phyloP scores from a whole-genome alignment of 148 eudicot genomes.

The Silene latifolia region DNA sequence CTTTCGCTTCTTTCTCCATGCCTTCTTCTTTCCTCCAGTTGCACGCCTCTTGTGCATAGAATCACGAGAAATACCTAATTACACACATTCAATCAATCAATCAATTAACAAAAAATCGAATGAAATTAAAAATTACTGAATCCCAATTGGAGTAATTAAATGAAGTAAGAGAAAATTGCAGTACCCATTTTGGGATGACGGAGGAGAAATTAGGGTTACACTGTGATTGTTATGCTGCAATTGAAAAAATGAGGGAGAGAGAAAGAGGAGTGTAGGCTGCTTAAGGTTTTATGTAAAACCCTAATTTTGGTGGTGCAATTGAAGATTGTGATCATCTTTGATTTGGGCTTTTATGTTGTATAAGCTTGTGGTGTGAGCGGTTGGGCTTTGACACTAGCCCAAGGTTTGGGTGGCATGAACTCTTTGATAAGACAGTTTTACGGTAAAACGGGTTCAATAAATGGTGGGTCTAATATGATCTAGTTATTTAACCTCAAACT shows the following conservation, averaged over 20 bases:
- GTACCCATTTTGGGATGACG: constrained; percentile 18
- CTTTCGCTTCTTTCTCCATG: constrained; percentile 87
- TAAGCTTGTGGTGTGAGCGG: not conserved
- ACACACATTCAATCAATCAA: not conserved
- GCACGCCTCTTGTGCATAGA: constrained; percentile 84
- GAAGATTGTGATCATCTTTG: not conserved
- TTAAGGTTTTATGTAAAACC: not conserved
- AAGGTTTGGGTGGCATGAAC: no score
- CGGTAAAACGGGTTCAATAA: no score
- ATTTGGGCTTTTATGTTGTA: not conserved
- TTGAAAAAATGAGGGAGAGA: not conserved
- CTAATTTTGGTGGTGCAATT: not conserved
- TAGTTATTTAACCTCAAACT: no score
- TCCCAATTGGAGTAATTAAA: not conserved
- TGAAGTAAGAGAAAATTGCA: not conserved
- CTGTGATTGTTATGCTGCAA: not conserved
- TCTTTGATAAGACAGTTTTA: no score
- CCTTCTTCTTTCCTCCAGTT: constrained; percentile 84
- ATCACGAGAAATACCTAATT: constrained; percentile 65
- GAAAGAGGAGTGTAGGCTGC: not conserved
- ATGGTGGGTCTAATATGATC: no score
- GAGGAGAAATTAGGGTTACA: constrained; percentile 17
- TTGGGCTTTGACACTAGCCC: no score
- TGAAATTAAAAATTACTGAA: not conserved
- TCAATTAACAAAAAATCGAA: not conserved